phyloP scores from a whole-genome alignment of 306 rosid species.

The Albizia julibrissin region DNA sequence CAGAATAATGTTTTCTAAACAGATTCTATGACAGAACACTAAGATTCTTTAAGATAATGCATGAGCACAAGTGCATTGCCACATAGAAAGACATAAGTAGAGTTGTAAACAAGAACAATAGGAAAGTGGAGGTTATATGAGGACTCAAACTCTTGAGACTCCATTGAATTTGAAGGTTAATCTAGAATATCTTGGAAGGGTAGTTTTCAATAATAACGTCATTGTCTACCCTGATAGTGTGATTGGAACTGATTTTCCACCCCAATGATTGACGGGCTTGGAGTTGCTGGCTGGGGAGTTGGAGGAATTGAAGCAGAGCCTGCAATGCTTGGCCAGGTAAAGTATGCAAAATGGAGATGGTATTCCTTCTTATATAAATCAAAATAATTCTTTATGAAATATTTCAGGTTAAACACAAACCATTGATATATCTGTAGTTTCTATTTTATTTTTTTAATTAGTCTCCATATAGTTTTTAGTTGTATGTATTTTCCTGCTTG shows the following conservation, averaged over 20 bases:
- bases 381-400: no score
- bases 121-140: constrained; percentile 23
- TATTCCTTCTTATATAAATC: not conserved
- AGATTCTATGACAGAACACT: not conserved
- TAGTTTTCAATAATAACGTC: constrained; percentile 84
- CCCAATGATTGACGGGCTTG: constrained; percentile 94
- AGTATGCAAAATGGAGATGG: not conserved
- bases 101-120: not conserved
- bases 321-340: constrained; percentile 95
- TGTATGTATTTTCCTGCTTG: no score
- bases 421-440: no score
- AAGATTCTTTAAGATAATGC: not conserved
- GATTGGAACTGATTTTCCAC: constrained; percentile 97
- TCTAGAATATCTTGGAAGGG: constrained; percentile 95
- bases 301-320: constrained; percentile 99
- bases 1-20: not conserved
- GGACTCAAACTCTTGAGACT: not conserved
- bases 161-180: constrained; percentile 60
- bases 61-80: not conserved
- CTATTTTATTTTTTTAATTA: no score
- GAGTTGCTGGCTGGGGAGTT: constrained; percentile 98
- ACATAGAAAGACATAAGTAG: not conserved
- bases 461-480: no score
- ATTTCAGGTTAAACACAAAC: no score
- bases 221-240: constrained; percentile 93